Conservation (phyloP, 768 basidiomycete species). For the Botryobasidium botryosum region DNA sequence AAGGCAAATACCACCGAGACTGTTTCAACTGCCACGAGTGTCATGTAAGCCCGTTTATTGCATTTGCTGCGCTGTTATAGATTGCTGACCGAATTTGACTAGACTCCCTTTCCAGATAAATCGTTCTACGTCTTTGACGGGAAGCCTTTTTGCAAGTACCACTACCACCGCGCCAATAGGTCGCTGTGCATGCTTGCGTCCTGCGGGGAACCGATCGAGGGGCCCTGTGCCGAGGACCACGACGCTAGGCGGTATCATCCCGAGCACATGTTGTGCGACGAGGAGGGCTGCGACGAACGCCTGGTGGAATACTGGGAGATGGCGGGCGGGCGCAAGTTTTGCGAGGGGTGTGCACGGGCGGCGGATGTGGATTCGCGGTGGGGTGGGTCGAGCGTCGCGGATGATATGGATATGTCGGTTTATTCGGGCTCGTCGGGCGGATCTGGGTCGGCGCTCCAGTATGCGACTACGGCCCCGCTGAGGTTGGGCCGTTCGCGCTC, state of each 20-base stretch:
- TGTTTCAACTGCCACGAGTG: conserved; percentile 84
- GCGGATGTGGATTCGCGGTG: conserved; percentile 8
- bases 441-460: no score
- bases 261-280: conserved; percentile 75
- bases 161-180: conserved; percentile 84
- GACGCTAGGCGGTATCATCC: conserved; percentile 71
- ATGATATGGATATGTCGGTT: no score
- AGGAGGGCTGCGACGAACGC: conserved; percentile 33
- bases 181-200: conserved; percentile 65
- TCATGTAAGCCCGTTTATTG: conserved; percentile 32
- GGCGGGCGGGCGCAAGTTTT: conserved; percentile 58
- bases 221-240: conserved; percentile 79
- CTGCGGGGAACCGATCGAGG: conserved; percentile 85
- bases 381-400: conserved; percentile 7
- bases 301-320: conserved; percentile 78
- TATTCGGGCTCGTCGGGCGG: no score
- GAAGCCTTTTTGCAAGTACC: conserved; percentile 78
- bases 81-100: background rate
- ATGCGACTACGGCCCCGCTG: no score
- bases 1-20: conserved; percentile 84
- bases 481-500: no score
- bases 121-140: conserved; percentile 85
- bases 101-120: conserved; percentile 85
- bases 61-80: background rate
- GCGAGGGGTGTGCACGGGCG: conserved; percentile 57